phyloP scores from a whole-genome alignment of 2,329 filamentous ascomycete genomes.

The Parastagonospora avenae region DNA sequence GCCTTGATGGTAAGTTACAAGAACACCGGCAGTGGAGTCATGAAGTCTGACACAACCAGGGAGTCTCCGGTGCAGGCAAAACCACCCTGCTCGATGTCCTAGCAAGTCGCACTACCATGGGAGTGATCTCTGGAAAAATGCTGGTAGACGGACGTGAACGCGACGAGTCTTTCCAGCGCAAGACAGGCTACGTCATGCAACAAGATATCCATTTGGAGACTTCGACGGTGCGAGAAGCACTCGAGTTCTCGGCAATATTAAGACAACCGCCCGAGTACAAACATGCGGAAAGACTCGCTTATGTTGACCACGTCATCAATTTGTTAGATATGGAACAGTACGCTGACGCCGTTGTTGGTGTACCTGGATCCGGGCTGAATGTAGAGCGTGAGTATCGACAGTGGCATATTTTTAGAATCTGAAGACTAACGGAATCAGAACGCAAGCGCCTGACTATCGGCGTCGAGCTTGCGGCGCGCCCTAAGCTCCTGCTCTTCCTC shows the following conservation, averaged over 20 bases:
- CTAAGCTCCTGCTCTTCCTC: conserved; percentile 38
- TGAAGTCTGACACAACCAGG: conserved; percentile 48
- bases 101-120: conserved; percentile 30
- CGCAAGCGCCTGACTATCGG: conserved; percentile 67
- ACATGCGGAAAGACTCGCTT: conserved; percentile 18
- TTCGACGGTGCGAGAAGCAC: conserved; percentile 35
- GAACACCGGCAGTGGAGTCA: background rate
- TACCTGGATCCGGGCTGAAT: conserved; percentile 30
- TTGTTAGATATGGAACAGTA: conserved; percentile 25
- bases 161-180: conserved; percentile 84
- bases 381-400: conserved; percentile 50
- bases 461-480: conserved; percentile 50
- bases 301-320: conserved; percentile 23
- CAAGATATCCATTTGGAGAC: conserved; percentile 40
- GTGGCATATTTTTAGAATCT: conserved; percentile 1
- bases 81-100: conserved; percentile 87
- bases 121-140: conserved; percentile 34
- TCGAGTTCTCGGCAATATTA: conserved; percentile 52
- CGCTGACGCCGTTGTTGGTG: conserved; percentile 24
- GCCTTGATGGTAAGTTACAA: conserved; percentile 46
- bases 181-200: conserved; percentile 88
- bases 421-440: conserved; percentile 36
- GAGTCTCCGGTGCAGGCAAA: conserved; percentile 86
- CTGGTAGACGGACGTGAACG: conserved; percentile 32
- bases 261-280: conserved; percentile 22